Conservation (phyloP, 495 filamentous ascomycete species). For the Choiromyces venosus region DNA sequence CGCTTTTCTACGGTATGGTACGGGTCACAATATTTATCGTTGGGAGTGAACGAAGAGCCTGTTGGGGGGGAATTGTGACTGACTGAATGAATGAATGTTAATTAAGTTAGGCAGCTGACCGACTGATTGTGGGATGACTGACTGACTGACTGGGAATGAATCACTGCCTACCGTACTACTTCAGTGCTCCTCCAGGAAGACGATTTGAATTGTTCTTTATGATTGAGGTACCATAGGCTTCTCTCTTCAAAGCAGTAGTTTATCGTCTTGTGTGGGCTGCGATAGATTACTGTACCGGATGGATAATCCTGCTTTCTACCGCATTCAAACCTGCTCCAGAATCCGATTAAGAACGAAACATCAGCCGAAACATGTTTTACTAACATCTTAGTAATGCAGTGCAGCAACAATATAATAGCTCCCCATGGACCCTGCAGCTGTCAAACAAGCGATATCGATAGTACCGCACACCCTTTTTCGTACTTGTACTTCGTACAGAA, state of each 20-base stretch:
- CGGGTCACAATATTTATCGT: not conserved
- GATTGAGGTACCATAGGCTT: not conserved
- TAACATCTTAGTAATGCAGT: not conserved
- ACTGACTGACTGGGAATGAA: not conserved
- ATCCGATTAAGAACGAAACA: not conserved
- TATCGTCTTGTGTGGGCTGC: not conserved
- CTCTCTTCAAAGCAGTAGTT: not conserved
- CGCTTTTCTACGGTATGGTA: not conserved
- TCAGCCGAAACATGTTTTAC: not conserved
- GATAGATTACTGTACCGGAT: no score
- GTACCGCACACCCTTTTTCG: not conserved
- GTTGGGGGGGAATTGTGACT: not conserved
- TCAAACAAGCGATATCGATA: not conserved
- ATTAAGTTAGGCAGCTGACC: not conserved
- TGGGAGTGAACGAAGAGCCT: not conserved
- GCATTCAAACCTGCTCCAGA: not conserved
- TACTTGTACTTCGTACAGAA: not conserved
- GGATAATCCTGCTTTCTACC: not conserved
- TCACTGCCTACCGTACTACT: not conserved
- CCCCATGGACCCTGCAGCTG: not conserved
- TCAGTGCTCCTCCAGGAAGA: not conserved
- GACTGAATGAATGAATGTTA: not conserved
- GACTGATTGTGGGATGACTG: slow-evolving; percentile 1
- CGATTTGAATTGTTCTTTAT: not conserved
- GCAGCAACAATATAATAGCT: no score